Percentiles rank a stretch among this genome's conserved stretches.
Evolutionary conservation across 1,139 yeast genomes (phyloP).

Genomic region (Wickerhamomyces sp.): DNA sequence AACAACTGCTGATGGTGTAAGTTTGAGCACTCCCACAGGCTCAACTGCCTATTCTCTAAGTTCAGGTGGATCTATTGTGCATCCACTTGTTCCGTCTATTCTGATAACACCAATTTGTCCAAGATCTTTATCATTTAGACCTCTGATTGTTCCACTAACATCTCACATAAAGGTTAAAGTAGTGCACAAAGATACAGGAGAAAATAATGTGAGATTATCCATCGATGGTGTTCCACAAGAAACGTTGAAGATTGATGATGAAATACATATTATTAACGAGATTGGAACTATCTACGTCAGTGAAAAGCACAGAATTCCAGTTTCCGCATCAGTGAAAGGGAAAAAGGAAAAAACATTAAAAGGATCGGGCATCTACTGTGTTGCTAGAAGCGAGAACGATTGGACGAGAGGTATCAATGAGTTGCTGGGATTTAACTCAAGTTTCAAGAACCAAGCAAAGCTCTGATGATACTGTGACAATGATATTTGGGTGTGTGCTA

Average conservation of each 20-base stretch:
- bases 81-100: slow-evolving; percentile 81
- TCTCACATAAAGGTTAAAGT: slow-evolving; percentile 65
- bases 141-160: slow-evolving; percentile 71
- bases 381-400: slow-evolving; percentile 75
- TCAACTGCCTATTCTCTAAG: slow-evolving; percentile 90
- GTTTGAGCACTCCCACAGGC: slow-evolving; percentile 87
- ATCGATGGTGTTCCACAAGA: slow-evolving; percentile 80
- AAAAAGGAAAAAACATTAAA: slow-evolving; percentile 11
- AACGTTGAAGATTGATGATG: slow-evolving; percentile 69
- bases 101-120: slow-evolving; percentile 88
- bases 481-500: neutral
- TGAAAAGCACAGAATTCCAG: slow-evolving; percentile 35
- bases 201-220: slow-evolving; percentile 47
- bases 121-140: slow-evolving; percentile 80
- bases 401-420: slow-evolving; percentile 91
- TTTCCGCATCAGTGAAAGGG: slow-evolving; percentile 10
- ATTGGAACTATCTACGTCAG: slow-evolving; percentile 49
- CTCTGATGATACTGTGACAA: neutral
- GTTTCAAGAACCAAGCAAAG: slow-evolving; percentile 45
- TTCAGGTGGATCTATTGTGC: slow-evolving; percentile 90
- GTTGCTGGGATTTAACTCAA: slow-evolving; percentile 80
- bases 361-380: slow-evolving; percentile 79
- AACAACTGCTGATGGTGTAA: slow-evolving; percentile 88
- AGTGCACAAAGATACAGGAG: slow-evolving; percentile 31
- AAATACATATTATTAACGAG: slow-evolving; percentile 63